Base-by-base conservation (phyloP, 2,329 filamentous ascomycete species). In the Fusarium brevicatenulatum region DNA sequence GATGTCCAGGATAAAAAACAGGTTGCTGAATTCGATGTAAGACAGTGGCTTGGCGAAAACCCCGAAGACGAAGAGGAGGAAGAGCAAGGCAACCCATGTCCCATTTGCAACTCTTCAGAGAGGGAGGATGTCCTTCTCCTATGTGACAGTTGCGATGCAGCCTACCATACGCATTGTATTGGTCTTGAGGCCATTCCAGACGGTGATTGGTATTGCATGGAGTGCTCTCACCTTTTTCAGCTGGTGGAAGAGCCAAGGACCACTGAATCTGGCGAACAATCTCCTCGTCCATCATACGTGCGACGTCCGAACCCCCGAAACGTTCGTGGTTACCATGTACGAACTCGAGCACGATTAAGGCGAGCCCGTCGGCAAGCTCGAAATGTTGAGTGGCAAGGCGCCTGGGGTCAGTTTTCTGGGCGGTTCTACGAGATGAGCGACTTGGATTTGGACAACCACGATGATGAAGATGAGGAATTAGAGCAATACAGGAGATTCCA, bases 131-230 rank as follows among this genome's bases (percentile, higher is more conserved):
- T 95, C 23, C 88, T 97, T 58, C 91, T 98, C 74, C 90, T 97
- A 68, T 99, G 96, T 83, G 95, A 98, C 81, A 92, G 91, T 78
- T 99, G 96, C 85, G 92, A 97, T 85, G 91, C 92, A 39, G 90
- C 93, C 47, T 97, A 95, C 78, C 96, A 99, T 82, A 95, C 95
- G 53, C 93, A 97, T 81, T 99, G 96, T 82, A 90, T 97, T 69
- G 95, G 93, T 39, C 88, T 97, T 55, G 91, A 95, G 68, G 84
- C 87, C 59, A 90, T 97, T 63, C 95, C 95, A 28, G 84, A 87
- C 36, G 93, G 93, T 34, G 86, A 91, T 73, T 99, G 95, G 95
- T 97, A 95, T 81, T 99, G 96, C 84, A 91, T 96, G 82, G 91
- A 93, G 77, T 99, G 96, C 82, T 81, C 86, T 70, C 87, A 89